Base-by-base conservation (phyloP, 306 rosid genomes). In the Cucurbita moschata region DNA sequence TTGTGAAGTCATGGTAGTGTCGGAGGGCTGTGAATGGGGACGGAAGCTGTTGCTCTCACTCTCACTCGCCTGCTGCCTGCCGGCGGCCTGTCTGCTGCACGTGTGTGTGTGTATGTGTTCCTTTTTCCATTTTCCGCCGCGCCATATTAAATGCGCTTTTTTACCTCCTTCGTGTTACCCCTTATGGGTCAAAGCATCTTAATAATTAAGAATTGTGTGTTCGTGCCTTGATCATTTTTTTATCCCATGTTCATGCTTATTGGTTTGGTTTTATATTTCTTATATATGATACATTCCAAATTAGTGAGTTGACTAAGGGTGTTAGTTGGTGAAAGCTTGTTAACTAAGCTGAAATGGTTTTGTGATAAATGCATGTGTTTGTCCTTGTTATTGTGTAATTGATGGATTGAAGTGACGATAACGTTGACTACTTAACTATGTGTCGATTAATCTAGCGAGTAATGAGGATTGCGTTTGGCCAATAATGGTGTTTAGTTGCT, bases 291-390 rank as follows among this genome's bases (percentile, higher is more conserved):
- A 60, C 43, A 3, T 35, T 61, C 67, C 67, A 61, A 61, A 61
- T 61, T 61, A 61, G 35, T 30, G 46, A 61, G 21, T 61, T 61
- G 67, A 61, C 44, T 61, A 30, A 13, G 67, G 2, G 44, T 37
- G 21, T 61, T 30, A 12, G 65, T 61, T 35, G 67, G 50, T 16
- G 70, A 63, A 63, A 63, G 70, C 70, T 63, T 63, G 50, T 63
- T 63, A 63, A 63, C 70, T 40, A 63, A 63, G 70, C 70, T 63
- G 7, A 63, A 63, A 63, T 63, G 14, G 70, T 63, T 50, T 63
- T 39, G 50, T 50, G 70, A 40, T 39, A 12, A 39, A 63, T 40
- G 4, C 50, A 40, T 63, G 12, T 39, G 21, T 14, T 30, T 62
- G 39, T 21, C 21, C 37, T 56, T 56, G 37, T 12, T 8, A 21